Evolutionary conservation across 768 basidiomycete species (phyloP).

Genomic region (Suillus decipiens): DNA sequence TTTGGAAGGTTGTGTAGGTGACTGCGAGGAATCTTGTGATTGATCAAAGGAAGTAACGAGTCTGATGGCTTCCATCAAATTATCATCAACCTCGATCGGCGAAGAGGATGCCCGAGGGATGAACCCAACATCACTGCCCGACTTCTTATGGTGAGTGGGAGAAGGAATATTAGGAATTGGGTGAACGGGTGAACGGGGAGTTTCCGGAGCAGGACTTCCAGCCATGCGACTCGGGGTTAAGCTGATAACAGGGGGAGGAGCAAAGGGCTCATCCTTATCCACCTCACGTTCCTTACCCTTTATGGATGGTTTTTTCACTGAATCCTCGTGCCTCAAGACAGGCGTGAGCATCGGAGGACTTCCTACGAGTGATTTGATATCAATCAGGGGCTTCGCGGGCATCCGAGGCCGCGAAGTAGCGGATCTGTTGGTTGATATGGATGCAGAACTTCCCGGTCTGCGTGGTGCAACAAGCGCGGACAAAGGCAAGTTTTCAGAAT

Average conservation of each 20-base stretch:
- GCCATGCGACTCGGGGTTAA: slow-evolving; percentile 21
- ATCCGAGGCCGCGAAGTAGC: slow-evolving; percentile 27
- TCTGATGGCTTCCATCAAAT: slow-evolving; percentile 33
- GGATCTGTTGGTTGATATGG: slow-evolving; percentile 33
- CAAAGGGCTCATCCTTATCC: slow-evolving; percentile 31
- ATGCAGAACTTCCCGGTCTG: slow-evolving; percentile 64
- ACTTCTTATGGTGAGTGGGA: slow-evolving; percentile 19
- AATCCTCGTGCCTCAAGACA: slow-evolving; percentile 30
- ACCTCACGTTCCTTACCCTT: slow-evolving; percentile 22
- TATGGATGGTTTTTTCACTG: slow-evolving; percentile 24
- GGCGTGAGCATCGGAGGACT: slow-evolving; percentile 40
- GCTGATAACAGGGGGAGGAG: slow-evolving; percentile 28
- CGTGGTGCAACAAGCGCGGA: slow-evolving; percentile 60
- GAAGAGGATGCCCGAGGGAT: slow-evolving; percentile 5
- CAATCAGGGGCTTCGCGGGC: slow-evolving; percentile 47
- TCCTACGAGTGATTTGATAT: slow-evolving; percentile 30
- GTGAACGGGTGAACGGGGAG: neutral
- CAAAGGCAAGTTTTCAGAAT: slow-evolving; percentile 64
- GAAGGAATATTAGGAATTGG: slow-evolving; percentile 2
- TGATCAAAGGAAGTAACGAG: slow-evolving; percentile 31
- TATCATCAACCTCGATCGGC: slow-evolving; percentile 25
- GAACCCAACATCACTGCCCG: slow-evolving; percentile 18
- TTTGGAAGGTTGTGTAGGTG: slow-evolving; percentile 10
- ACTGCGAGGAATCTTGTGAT: slow-evolving; percentile 16
- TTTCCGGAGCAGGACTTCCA: slow-evolving; percentile 12